Evolutionary conservation across 371 early-diverging fungal species (phyloP).

Genomic region (Haplosporangium sp.): DNA sequence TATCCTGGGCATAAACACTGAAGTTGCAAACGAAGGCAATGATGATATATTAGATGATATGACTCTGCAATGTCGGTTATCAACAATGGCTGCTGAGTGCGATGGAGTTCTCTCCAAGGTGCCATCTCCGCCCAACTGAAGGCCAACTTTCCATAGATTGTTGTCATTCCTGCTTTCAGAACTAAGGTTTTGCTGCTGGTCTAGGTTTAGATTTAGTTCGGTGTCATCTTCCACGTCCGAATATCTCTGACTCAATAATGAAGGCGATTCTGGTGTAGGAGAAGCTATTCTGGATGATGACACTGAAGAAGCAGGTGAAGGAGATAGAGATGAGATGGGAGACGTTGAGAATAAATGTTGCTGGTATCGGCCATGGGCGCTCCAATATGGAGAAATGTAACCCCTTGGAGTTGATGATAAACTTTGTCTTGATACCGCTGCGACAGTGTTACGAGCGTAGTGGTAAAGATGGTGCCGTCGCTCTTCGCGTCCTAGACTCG

Average conservation of each 20-base stretch:
- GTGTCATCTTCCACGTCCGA: not conserved
- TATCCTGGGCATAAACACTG: constrained; percentile 20
- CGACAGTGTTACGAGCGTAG: not conserved
- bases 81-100: not conserved
- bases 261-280: constrained; percentile 1
- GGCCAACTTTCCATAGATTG: not conserved
- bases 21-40: constrained; percentile 32
- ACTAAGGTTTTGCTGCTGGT: not conserved
- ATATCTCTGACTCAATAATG: not conserved
- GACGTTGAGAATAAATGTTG: constrained; percentile 13
- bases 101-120: not conserved
- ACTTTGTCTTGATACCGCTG: constrained; percentile 10
- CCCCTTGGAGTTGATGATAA: constrained; percentile 17
- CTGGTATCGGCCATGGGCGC: constrained; percentile 5
- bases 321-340: constrained; percentile 14
- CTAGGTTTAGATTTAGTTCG: not conserved
- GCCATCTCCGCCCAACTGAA: not conserved
- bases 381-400: constrained; percentile 23
- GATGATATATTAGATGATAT: constrained; percentile 25
- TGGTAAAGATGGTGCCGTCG: constrained; percentile 8
- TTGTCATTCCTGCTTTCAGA: not conserved
- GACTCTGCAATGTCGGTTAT: not conserved
- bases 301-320: constrained; percentile 18
- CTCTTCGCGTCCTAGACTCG: constrained; percentile 12
- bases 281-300: constrained; percentile 31